These are phyloP conservation scores for Pseudozyma sp. DNA, from an alignment of 1,284 basidiomycete species.

Conservation along the genomic window DNA sequence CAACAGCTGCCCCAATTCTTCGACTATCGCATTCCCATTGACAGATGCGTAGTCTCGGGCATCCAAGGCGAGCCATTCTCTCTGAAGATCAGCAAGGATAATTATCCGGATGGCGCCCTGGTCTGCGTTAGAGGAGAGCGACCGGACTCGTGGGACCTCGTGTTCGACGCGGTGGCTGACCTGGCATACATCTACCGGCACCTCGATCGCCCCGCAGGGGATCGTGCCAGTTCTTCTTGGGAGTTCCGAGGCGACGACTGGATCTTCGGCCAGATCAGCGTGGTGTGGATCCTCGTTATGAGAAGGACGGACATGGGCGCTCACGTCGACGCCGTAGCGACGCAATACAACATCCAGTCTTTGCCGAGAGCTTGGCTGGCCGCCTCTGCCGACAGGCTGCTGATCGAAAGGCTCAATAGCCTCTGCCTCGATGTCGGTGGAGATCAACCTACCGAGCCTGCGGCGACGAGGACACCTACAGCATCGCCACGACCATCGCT, in stretches of 20 bases:
- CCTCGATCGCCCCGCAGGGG: not conserved
- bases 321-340: not conserved
- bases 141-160: not conserved
- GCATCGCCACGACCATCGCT: no score
- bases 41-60: conserved; percentile 7
- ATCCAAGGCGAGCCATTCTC: conserved; percentile 2
- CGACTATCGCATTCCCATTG: not conserved
- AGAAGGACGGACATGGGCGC: conserved; percentile 1
- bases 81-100: conserved; percentile 13
- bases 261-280: conserved; percentile 3
- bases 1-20: not conserved
- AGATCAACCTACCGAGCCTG: no score
- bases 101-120: conserved; percentile 13
- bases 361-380: conserved; percentile 8
- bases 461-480: not conserved
- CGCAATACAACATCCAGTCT: not conserved
- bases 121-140: not conserved
- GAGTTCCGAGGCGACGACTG: not conserved
- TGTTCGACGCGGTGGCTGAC: conserved; percentile 5
- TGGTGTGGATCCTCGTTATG: conserved; percentile 5
- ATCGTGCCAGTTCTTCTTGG: conserved; percentile 3
- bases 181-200: not conserved
- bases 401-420: not conserved
- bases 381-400: conserved; percentile 1
- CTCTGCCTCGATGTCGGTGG: not conserved